Base-by-base conservation (phyloP, 2,329 filamentous ascomycete species). In the Xylaria sp. region DNA sequence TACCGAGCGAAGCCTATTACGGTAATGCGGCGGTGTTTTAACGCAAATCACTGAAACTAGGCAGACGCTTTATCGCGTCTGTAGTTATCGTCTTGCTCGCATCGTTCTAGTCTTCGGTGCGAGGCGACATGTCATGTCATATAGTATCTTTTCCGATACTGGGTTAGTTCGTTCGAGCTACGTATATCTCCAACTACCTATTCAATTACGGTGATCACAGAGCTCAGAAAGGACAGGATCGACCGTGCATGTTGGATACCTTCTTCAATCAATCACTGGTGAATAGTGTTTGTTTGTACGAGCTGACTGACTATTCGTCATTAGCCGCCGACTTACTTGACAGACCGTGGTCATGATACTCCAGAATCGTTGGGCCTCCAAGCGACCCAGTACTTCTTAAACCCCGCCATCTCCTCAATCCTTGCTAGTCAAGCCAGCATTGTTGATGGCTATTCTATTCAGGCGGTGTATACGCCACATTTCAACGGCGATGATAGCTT, bases 401-500 rank as follows among this genome's bases (percentile, higher is more conserved):
- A 23, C 50, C 50, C 25, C 50, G 50, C 50, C 30, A 23, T 55
- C 10, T 34, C 23, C 10, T 55, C 50, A 34, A 53, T 53, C 30
- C 30, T 36, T 20, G 23, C 50, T 23, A 55, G 50, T 13, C 2
- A 12, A 36, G 20, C 13, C 12, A 36, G 20, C 50, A 58, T 5
- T 7, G 43, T 58, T 15, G 15, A 52, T n/a, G 23, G 34, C 46
- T 55, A 34, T 32, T 2, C 46, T 55, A 34, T 32, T 2, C 9
- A 55, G 55, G 65, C 55, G 60, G 46, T 41, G 30, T 39, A 50
- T 39, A 50, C 25, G 30, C 30, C 39, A n/a, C 28, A 25, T 20
- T 30, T 55, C 8, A 20, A 52, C 18, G 46, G 23, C 50, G 30
- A 36, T 23, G 30, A 55, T 36, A 30, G 50, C 32, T 34, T 55